Evolutionary conservation across 768 basidiomycete species (phyloP), one percentile per base, ranked within the genome.

Genomic region (Tulasnella sp.): DNA sequence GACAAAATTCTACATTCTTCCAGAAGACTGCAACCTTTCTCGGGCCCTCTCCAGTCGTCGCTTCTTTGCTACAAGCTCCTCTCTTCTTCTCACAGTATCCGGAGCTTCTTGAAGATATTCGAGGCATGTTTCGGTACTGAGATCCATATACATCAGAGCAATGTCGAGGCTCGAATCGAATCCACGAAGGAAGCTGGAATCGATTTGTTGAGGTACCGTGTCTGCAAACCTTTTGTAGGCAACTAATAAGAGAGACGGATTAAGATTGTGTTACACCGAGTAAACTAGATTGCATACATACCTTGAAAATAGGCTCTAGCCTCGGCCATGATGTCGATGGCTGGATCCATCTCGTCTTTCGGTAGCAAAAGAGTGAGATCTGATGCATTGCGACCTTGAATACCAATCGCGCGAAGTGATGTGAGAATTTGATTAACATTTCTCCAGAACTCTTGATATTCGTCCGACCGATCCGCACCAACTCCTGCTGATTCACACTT

Each of bases 221-320:
- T 82, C 79, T 1, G 67, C 67, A 53, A 79, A 72, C 1, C 78
- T 70, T 60, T 78, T 78, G 60, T 75, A 78, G 0, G 76, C 72
- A 1, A 80, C 78, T 81, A 50, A 20, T 8, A 4, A 15, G 41
- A 28, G 33, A 24, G 6, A 37, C 3, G 1, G 22, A 15, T 15
- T 24, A 32, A 3, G 37, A 2, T 37, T n/a, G 37, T n/a, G 22
- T 19, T 33, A 2, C n/a, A 9, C 16, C 37, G n/a, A n/a, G n/a
- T n/a, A n/a, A n/a, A n/a, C n/a, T n/a, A 5, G n/a, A 27, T n/a
- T 9, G 37, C 7, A 27, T 15, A 41, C 45, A 15, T 19, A 52
- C 54, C 54, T 54, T 55, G 54, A 28, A 54, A 55, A 22, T 55
- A 55, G 9, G 54, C 54, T 13, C 54, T 12, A 44, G 53, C 54